Percentiles rank a stretch among this genome's conserved stretches.
phyloP scores from a whole-genome alignment of 1,284 basidiomycete genomes.

The Ceratobasidium theobromae region DNA sequence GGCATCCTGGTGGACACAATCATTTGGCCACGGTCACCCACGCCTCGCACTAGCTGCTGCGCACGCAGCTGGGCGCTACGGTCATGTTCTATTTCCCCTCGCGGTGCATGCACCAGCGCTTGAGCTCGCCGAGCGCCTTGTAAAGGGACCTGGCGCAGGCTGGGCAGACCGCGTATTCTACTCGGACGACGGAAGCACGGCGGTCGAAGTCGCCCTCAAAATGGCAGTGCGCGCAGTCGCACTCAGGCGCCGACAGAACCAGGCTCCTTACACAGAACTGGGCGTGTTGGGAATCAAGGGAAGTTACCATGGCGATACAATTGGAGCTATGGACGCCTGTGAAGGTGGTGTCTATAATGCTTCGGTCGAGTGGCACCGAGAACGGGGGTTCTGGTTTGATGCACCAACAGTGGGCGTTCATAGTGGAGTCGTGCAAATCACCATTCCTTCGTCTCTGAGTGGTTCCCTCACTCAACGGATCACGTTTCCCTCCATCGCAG shows the following conservation, averaged over 20 bases:
- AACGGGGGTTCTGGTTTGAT: constrained; percentile 92
- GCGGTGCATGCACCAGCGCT: constrained; percentile 86
- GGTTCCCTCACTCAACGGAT: background rate
- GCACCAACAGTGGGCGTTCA: constrained; percentile 76
- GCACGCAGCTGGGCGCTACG: constrained; percentile 87
- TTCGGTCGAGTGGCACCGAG: constrained; percentile 90
- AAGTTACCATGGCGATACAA: constrained; percentile 97
- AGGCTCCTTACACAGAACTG: constrained; percentile 48
- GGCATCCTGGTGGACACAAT: constrained; percentile 98
- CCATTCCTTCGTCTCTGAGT: constrained; percentile 51
- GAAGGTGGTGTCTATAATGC: constrained; percentile 82
- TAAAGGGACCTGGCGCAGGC: constrained; percentile 75
- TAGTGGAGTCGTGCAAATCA: constrained; percentile 60
- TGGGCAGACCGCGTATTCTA: constrained; percentile 95
- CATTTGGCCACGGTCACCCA: constrained; percentile 81
- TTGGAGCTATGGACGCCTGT: constrained; percentile 96
- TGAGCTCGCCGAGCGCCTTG: constrained; percentile 65
- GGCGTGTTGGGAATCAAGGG: constrained; percentile 88
- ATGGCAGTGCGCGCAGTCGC: constrained; percentile 87
- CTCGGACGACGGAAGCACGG: constrained; percentile 93
- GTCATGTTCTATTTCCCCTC: constrained; percentile 95
- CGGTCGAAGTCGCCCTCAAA: constrained; percentile 94
- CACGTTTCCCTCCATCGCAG: constrained; percentile 53
- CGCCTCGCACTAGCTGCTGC: constrained; percentile 84
- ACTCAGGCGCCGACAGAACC: constrained; percentile 46